Conservation (phyloP, 2,329 filamentous ascomycete species). For the Elsinoe batatas region DNA sequence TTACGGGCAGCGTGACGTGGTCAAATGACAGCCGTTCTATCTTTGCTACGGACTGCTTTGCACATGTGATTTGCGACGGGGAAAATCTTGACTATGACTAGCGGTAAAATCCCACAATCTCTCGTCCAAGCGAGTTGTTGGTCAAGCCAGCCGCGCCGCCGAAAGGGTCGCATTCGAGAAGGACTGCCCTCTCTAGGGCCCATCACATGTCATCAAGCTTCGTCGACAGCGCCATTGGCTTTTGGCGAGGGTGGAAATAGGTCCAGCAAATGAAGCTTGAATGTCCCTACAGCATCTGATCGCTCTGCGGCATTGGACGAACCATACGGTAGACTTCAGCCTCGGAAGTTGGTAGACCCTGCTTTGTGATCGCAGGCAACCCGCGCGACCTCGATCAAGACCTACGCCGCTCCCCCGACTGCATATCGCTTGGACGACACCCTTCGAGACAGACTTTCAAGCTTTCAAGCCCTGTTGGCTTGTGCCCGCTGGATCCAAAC, state of each 20-base stretch:
- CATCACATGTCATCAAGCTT: background rate
- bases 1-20: background rate
- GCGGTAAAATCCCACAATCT: background rate
- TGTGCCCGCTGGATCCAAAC: background rate
- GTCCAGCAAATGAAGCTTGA: background rate
- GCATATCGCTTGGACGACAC: background rate
- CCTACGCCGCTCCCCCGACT: background rate
- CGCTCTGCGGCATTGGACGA: too few relatives aligned
- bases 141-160: background rate
- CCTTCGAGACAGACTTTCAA: background rate
- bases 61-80: background rate
- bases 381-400: background rate
- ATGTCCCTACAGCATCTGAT: background rate
- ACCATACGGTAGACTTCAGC: background rate
- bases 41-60: background rate
- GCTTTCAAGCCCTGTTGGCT: slow-evolving; percentile 2
- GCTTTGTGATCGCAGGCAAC: background rate
- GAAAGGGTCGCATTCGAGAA: background rate
- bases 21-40: background rate
- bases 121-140: background rate
- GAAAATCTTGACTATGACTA: background rate
- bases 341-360: background rate
- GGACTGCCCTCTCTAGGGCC: background rate
- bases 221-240: background rate
- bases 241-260: background rate